Evolutionary conservation across 2,329 filamentous ascomycete species (phyloP).

Genomic region (Fusarium sarcochroum): DNA sequence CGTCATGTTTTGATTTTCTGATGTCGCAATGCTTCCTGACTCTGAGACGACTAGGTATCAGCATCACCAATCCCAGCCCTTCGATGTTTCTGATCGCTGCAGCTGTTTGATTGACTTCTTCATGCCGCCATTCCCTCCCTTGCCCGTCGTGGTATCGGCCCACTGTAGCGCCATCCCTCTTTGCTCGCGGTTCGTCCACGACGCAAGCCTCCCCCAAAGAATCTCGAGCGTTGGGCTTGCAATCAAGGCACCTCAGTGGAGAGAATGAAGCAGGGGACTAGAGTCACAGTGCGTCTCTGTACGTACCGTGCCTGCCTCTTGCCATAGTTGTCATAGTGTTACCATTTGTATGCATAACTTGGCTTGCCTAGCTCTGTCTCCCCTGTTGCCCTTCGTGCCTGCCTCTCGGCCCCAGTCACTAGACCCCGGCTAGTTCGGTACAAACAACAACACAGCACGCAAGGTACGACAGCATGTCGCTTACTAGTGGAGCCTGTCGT

Average conservation of each 20-base stretch:
- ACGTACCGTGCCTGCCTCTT: slow-evolving; percentile 23
- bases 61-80: slow-evolving; percentile 31
- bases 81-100: slow-evolving; percentile 40
- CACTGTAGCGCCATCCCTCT: slow-evolving; percentile 47
- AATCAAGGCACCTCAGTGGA: slow-evolving; percentile 25
- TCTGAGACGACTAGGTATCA: slow-evolving; percentile 43
- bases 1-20: slow-evolving; percentile 39
- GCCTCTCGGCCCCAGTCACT: slow-evolving; percentile 1
- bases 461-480: slow-evolving; percentile 37
- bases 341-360: slow-evolving; percentile 23
- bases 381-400: slow-evolving; percentile 26
- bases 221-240: slow-evolving; percentile 20
- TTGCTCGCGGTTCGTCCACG: slow-evolving; percentile 32
- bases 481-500: slow-evolving; percentile 9
- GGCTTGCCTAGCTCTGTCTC: slow-evolving; percentile 24
- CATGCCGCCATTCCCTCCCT: slow-evolving; percentile 39
- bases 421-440: slow-evolving; percentile 36
- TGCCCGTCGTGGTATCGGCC: slow-evolving; percentile 43
- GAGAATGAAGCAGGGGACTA: slow-evolving; percentile 9
- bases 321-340: slow-evolving; percentile 28
- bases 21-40: slow-evolving; percentile 38
- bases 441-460: slow-evolving; percentile 36
- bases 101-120: slow-evolving; percentile 40
- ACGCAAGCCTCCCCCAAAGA: slow-evolving; percentile 29
- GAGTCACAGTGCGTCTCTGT: slow-evolving; percentile 35